Conservation (phyloP, 495 filamentous ascomycete genomes). For the Pseudevernia furfuracea region DNA sequence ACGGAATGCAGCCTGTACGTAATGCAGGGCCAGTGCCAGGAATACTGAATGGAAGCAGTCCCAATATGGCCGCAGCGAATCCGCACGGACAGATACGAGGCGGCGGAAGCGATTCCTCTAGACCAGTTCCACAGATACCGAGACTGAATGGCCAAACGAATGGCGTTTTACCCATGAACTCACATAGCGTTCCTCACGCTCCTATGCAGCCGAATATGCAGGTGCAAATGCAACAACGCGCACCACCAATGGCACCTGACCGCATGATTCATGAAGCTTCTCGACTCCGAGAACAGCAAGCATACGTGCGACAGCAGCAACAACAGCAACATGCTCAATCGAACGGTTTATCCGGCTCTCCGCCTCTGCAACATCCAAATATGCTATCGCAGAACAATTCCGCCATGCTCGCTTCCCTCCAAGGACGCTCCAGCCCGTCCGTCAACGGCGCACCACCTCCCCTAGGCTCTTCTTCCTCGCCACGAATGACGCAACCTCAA, state of each 20-base stretch:
- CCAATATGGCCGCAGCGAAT: slow-evolving; percentile 27
- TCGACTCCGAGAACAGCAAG: slow-evolving; percentile 55
- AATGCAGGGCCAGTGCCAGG: slow-evolving; percentile 25
- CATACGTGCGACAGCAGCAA: slow-evolving; percentile 56
- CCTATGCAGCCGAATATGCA: slow-evolving; percentile 52
- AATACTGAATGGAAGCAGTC: slow-evolving; percentile 36
- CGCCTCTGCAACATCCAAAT: slow-evolving; percentile 26
- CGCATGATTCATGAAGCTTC: slow-evolving; percentile 54
- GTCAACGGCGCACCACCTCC: slow-evolving; percentile 40
- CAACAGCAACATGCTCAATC: slow-evolving; percentile 38
- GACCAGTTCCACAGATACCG: slow-evolving; percentile 35
- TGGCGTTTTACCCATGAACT: slow-evolving; percentile 44
- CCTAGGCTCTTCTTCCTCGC: slow-evolving; percentile 44
- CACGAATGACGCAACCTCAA: slow-evolving; percentile 45
- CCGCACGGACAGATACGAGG: slow-evolving; percentile 20
- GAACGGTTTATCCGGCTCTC: slow-evolving; percentile 25
- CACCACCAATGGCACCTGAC: slow-evolving; percentile 49
- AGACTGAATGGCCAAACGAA: slow-evolving; percentile 36
- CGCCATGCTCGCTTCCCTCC: slow-evolving; percentile 47
- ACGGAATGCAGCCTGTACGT: slow-evolving; percentile 30
- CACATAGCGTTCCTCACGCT: slow-evolving; percentile 55
- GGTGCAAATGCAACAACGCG: slow-evolving; percentile 47
- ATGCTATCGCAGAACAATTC: slow-evolving; percentile 42
- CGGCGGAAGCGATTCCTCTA: slow-evolving; percentile 29
- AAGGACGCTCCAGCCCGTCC: slow-evolving; percentile 45